phyloP scores from a whole-genome alignment of 2,329 filamentous ascomycete species.

The Rutstroemia sp. region DNA sequence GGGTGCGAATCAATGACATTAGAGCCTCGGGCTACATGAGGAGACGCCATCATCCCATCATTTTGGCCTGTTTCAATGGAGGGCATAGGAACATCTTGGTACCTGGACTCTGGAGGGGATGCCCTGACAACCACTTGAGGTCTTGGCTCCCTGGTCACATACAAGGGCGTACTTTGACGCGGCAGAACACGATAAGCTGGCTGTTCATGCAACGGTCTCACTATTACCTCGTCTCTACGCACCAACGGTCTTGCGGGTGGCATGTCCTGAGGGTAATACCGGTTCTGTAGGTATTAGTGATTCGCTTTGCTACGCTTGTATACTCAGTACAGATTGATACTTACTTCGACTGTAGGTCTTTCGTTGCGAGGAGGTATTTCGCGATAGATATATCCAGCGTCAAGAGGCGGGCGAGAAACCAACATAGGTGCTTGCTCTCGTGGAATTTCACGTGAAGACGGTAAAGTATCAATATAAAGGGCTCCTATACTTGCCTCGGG shows the following conservation, averaged over 20 bases:
- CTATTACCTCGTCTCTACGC: conserved; percentile 23
- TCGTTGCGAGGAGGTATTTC: neutral
- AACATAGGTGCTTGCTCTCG: neutral
- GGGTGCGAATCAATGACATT: conserved; percentile 11
- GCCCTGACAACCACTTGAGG: conserved; percentile 26
- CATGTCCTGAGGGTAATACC: conserved; percentile 15
- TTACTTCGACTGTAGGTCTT: conserved; percentile 2
- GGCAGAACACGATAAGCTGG: conserved; percentile 16
- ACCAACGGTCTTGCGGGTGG: conserved; percentile 8
- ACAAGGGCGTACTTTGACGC: conserved; percentile 13
- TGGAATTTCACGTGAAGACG: neutral
- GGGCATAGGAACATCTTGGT: conserved; percentile 29
- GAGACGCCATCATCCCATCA: conserved; percentile 16
- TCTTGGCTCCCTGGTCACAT: conserved; percentile 16
- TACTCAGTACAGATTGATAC: neutral
- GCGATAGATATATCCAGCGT: neutral
- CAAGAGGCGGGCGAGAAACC: neutral
- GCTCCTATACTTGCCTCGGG: conserved; percentile 9
- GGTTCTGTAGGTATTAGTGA: conserved; percentile 7
- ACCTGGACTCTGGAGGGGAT: conserved; percentile 20
- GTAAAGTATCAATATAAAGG: neutral
- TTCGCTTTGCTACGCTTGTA: neutral
- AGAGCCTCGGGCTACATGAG: conserved; percentile 16
- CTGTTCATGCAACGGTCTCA: conserved; percentile 20
- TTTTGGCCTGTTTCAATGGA: conserved; percentile 27